Evolutionary conservation across 1,284 basidiomycete species (phyloP).

Genomic region (Anthracocystis setariae): DNA sequence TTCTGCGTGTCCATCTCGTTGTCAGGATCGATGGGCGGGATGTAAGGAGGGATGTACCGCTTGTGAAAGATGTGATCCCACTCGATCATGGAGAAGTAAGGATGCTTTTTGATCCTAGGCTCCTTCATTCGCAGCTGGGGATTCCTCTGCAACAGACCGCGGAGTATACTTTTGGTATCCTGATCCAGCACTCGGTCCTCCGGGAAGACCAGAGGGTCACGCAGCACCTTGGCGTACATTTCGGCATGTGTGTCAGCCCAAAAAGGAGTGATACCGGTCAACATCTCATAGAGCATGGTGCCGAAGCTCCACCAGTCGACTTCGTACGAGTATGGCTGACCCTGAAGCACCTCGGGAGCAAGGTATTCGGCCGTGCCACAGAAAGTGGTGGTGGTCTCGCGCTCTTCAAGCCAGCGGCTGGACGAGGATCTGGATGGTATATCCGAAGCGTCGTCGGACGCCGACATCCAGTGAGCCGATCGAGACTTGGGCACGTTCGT

Average conservation of each 20-base stretch:
- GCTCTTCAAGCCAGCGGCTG: conserved; percentile 93
- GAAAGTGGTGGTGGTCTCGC: conserved; percentile 98
- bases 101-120: conserved; percentile 89
- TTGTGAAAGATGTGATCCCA: conserved; percentile 94
- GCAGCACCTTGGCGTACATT: conserved; percentile 90
- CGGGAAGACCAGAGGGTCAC: conserved; percentile 86
- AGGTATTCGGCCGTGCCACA: conserved; percentile 99
- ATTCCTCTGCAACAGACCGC: conserved; percentile 90
- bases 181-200: conserved; percentile 89
- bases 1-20: conserved; percentile 96
- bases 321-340: conserved; percentile 94
- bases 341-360: conserved; percentile 97
- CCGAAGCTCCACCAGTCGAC: conserved; percentile 99
- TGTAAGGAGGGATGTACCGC: conserved; percentile 96
- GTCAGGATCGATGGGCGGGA: conserved; percentile 88
- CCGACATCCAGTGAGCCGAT: conserved; percentile 89
- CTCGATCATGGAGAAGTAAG: conserved; percentile 95
- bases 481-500: conserved; percentile 75
- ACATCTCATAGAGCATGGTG: conserved; percentile 99
- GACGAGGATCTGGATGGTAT: conserved; percentile 24
- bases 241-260: conserved; percentile 92
- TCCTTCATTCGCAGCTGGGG: conserved; percentile 89
- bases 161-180: conserved; percentile 92
- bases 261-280: conserved; percentile 98
- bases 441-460: conserved; percentile 71